Evolutionary conservation across 2,329 filamentous ascomycete genomes (phyloP), one percentile per base, ranked within the genome.

Genomic region (Tolypocladium album): DNA sequence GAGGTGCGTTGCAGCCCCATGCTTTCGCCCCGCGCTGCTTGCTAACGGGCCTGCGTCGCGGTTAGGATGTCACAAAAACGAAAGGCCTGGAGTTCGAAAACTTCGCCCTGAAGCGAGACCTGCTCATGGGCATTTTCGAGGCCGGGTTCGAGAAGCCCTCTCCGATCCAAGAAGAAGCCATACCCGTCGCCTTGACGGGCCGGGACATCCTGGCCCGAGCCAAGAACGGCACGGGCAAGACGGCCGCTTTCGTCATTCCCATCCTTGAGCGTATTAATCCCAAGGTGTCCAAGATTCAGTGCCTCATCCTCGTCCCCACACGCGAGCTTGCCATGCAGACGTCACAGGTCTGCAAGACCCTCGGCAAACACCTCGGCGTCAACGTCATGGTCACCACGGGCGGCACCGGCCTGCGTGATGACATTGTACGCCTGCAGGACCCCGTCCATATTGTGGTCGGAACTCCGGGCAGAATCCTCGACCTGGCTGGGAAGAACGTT

Each of bases 381-480:
- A 97, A 99, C 71, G 93, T 99, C 70, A 99, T 99, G 95, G 95
- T 99, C 66, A 97, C 93, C 56, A 99, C 95, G 31, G 94, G 94
- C 75, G 94, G 94, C 69, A 97, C 94, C 50, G 90, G 90, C 34
- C 81, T 99, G 60, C 91, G 94, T 71, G 94, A 99, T 74, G 94
- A 99, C 73, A 99, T 99, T 71, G 87, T 99, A 67, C 91, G 94
- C 70, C 79, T 99, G 67, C 89, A 91, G 76, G 93, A 99, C 67
- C 83, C 93, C 58, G 93, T 99, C 67, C 94, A 99, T 78, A 93
- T 99, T 73, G 89, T 99, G 71, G 94, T 99, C 70, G 94, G 94
- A 72, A 99, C 94, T 60, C 94, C 94, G 40, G 94, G 94, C 65
- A 86, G 94, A 80, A 97, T 99, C 69, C 85, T 97, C 64, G 94